Evolutionary conservation across 148 eudicot genomes (phyloP).

Genomic region (Fallopia convolvulus): DNA sequence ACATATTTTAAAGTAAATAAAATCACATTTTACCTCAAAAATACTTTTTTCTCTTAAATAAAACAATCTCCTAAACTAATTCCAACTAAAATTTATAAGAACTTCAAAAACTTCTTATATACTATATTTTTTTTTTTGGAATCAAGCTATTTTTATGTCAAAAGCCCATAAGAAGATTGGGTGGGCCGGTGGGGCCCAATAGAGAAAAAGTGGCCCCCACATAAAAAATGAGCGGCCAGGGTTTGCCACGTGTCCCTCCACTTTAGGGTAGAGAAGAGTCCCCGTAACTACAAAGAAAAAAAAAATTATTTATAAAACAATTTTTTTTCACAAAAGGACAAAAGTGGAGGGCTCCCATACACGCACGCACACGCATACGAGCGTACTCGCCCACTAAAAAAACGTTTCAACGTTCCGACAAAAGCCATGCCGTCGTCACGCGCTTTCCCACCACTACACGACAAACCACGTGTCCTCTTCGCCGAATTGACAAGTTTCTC

Average conservation of each 20-base stretch:
- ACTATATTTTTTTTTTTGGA: too few species aligned
- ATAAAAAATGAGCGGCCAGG: background rate
- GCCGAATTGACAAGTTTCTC: background rate
- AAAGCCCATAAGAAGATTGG: background rate
- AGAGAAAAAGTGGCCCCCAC: background rate
- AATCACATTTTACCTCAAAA: too few species aligned
- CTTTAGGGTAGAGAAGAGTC: background rate
- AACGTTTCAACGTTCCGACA: background rate
- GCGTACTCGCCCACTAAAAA: background rate
- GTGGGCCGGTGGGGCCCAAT: background rate
- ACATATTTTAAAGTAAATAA: too few species aligned
- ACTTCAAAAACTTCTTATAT: too few species aligned
- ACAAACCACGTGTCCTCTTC: slow-evolving; percentile 27
- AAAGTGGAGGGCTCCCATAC: background rate
- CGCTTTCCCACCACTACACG: slow-evolving; percentile 19
- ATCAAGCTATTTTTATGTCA: background rate
- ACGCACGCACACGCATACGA: background rate
- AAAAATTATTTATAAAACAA: background rate
- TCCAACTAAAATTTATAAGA: too few species aligned
- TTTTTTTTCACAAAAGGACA: background rate
- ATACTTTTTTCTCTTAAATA: too few species aligned
- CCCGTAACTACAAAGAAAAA: background rate
- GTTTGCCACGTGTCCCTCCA: slow-evolving; percentile 4
- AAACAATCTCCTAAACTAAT: too few species aligned
- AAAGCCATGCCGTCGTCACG: slow-evolving; percentile 35